These are phyloP conservation scores for Hypomontagnella submonticulosa DNA, from an alignment of 495 filamentous ascomycete genomes.

Conservation along the genomic window DNA sequence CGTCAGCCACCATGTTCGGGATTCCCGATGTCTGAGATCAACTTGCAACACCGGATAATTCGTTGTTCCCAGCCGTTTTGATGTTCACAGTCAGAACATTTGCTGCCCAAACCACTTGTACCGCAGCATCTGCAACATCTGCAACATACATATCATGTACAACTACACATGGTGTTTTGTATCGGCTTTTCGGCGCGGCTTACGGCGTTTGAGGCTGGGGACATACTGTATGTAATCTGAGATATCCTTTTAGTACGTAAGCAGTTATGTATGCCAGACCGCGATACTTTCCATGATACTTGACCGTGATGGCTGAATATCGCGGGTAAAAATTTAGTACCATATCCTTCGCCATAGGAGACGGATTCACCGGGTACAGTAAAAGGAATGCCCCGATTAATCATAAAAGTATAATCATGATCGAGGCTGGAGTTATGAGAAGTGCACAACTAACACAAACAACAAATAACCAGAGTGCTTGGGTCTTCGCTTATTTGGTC, in stretches of 20 bases:
- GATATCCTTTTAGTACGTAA: not conserved
- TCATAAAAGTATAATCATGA: too few relatives aligned
- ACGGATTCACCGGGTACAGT: constrained; percentile 33
- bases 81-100: not conserved
- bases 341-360: constrained; percentile 7
- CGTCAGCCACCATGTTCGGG: constrained; percentile 41
- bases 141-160: constrained; percentile 2
- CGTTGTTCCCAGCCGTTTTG: constrained; percentile 16
- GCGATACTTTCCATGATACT: too few relatives aligned
- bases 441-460: constrained; percentile 3
- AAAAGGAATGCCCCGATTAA: too few relatives aligned
- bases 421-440: constrained; percentile 11
- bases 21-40: constrained; percentile 25
- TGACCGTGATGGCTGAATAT: too few relatives aligned
- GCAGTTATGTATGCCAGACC: too few relatives aligned
- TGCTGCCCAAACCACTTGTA: too few relatives aligned
- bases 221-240: not conserved
- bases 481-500: constrained; percentile 37
- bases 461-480: constrained; percentile 17
- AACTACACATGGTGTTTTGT: not conserved
- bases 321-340: too few relatives aligned
- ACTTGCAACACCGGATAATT: constrained; percentile 19
- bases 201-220: constrained; percentile 3
- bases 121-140: not conserved
- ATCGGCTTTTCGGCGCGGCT: constrained; percentile 8